A percentile compares a stretch with the other conserved stretches of the same genome.
These are phyloP conservation scores for Backusella tarrabulga DNA, from an alignment of 192 early-diverging fungal genomes.

Conservation along the genomic window DNA sequence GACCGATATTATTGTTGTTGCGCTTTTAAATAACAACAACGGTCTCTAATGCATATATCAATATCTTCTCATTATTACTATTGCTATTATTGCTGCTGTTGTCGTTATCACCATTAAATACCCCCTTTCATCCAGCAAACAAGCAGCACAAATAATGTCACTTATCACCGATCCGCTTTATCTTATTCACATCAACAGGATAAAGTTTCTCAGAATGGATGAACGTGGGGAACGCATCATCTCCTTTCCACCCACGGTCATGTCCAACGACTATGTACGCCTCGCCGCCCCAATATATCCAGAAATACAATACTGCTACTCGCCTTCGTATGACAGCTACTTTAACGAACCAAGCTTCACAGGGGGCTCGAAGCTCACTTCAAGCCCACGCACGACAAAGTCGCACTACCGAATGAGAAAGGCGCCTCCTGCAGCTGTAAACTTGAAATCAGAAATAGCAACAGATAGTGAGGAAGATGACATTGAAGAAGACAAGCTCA, in stretches of 20 bases:
- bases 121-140: neutral
- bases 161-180: constrained; percentile 69
- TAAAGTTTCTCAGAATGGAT: constrained; percentile 70
- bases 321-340: constrained; percentile 41
- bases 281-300: constrained; percentile 55
- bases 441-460: constrained; percentile 60
- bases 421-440: constrained; percentile 37
- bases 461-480: constrained; percentile 42
- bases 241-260: constrained; percentile 55
- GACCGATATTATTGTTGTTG: neutral
- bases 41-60: neutral
- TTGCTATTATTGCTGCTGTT: too few relatives aligned
- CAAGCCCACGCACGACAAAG: constrained; percentile 33
- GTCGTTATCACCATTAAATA: neutral
- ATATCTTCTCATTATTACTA: neutral
- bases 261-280: constrained; percentile 63
- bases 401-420: constrained; percentile 23
- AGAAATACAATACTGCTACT: constrained; percentile 60
- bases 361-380: constrained; percentile 19
- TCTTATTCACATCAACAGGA: constrained; percentile 74
- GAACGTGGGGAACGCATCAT: constrained; percentile 76
- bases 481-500: constrained; percentile 2
- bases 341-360: constrained; percentile 23
- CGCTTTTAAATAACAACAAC: neutral
- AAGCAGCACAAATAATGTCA: constrained; percentile 48